Base-by-base conservation (phyloP, 768 basidiomycete species). In the Tulasnella calospora region DNA sequence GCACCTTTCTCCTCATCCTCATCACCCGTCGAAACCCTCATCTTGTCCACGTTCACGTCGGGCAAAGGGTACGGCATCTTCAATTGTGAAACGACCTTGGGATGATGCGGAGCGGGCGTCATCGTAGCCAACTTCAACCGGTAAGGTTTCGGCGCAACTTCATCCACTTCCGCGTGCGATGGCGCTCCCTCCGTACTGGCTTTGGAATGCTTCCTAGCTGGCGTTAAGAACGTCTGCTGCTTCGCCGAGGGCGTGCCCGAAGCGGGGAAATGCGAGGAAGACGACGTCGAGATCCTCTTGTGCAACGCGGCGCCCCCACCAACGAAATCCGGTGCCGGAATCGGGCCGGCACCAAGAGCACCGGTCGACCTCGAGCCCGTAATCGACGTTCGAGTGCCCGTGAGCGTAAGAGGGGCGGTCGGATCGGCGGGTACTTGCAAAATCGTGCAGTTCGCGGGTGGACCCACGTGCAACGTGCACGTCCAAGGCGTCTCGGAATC, bases 401-500 rank as follows among this genome's bases (percentile, higher is more conserved):
- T 67, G 27, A 67, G 61, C 12, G 73, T 47, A 15, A 36, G 55
- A 3, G 75, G 55, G 21, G 17, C 3, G 9, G 38, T 67, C 15
- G 75, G 75, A n/a, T 76, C 75, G 21, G 41, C 13, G 6, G 41
- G 41, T 7, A 13, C 41, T 51, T 46, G 51, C 38, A 76, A 36
- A 19, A 76, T 35, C n/a, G 47, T 30, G 23, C 17, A 27, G 8
- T 40, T 35, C 30, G 40, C 57, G 12, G 61, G 51, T 19, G 77
- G 70, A 17, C 77, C 77, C 27, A 79, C 74, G 61, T 71, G 61
- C 61, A 95, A 87, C n/a, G 90, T 90, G 82, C 96, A 98, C 70
- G 92, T 90, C 96, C 96, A 99, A 0, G 97, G 95, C 33, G 95
- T 96, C 84, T 99, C 96, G 67, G 94, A 94, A 82, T 98, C 97